phyloP scores from a whole-genome alignment of 805 yeast genomes.

The Wickerhamiella sergipiensis region DNA sequence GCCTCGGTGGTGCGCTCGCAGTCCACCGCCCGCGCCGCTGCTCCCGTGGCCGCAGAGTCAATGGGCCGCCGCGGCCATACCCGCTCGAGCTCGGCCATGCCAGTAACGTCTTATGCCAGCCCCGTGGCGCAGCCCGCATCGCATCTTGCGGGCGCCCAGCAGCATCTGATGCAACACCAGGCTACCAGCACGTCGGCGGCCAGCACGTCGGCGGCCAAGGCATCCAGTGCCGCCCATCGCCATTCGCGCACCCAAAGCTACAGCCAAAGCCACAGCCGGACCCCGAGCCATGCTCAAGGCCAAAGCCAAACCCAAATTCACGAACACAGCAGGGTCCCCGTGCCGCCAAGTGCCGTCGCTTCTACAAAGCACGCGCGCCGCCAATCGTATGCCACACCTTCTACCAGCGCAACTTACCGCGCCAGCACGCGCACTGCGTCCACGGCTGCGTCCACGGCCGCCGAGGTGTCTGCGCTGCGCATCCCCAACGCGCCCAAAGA shows the following conservation, averaged over 20 bases:
- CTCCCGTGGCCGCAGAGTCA: background rate
- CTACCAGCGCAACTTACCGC: background rate
- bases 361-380: background rate
- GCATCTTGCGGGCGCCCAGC: background rate
- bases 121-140: background rate
- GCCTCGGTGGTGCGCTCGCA: constrained; percentile 3
- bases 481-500: constrained; percentile 11
- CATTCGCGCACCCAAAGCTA: background rate
- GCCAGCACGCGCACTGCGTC: background rate
- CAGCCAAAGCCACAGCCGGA: background rate
- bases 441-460: constrained; percentile 2
- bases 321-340: too few species aligned
- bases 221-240: background rate
- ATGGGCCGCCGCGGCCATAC: constrained; percentile 1
- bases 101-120: background rate
- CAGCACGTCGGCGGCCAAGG: background rate
- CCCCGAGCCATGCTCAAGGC: too few species aligned
- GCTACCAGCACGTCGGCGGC: background rate
- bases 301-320: too few species aligned
- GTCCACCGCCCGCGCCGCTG: background rate
- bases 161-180: background rate
- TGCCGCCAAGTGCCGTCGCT: background rate
- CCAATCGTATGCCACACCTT: background rate
- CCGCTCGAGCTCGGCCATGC: constrained; percentile 5
- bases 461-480: constrained; percentile 17